These are phyloP conservation scores for Salix brachista DNA, from an alignment of 345 rosid genomes.

Conservation along the genomic window DNA sequence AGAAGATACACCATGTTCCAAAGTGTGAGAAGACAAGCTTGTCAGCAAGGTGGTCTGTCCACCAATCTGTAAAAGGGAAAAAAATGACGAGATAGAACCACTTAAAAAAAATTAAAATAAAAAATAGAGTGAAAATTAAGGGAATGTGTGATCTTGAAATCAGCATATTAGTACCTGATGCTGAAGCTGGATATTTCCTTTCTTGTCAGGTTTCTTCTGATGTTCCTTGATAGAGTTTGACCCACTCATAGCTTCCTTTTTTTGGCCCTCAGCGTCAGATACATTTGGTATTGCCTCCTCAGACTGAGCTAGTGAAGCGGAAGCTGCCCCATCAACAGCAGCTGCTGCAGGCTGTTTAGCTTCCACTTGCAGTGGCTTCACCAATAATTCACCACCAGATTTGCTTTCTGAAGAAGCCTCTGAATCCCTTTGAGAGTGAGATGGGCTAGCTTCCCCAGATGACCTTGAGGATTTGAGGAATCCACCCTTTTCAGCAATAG, in stretches of 20 bases:
- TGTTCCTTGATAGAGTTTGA: slow-evolving; percentile 53
- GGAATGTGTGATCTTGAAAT: neutral
- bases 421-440: slow-evolving; percentile 32
- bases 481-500: slow-evolving; percentile 42
- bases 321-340: slow-evolving; percentile 16
- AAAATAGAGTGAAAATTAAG: neutral
- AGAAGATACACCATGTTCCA: slow-evolving; percentile 33
- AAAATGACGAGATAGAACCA: slow-evolving; percentile 1
- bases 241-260: slow-evolving; percentile 37
- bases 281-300: slow-evolving; percentile 26
- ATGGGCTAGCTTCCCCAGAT: slow-evolving; percentile 32
- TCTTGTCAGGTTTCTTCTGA: slow-evolving; percentile 41
- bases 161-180: slow-evolving; percentile 41
- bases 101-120: neutral
- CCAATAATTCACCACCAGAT: slow-evolving; percentile 33
- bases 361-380: slow-evolving; percentile 22
- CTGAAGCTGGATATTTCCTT: slow-evolving; percentile 31
- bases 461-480: slow-evolving; percentile 34
- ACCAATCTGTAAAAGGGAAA: slow-evolving; percentile 24
- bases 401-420: slow-evolving; percentile 35
- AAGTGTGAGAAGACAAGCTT: slow-evolving; percentile 14
- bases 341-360: slow-evolving; percentile 27
- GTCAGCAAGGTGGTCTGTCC: slow-evolving; percentile 25
- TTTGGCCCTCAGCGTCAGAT: slow-evolving; percentile 32
- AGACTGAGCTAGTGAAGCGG: slow-evolving; percentile 19